Conservation (phyloP, 805 yeast species). For the Maudiozyma barnettii region DNA sequence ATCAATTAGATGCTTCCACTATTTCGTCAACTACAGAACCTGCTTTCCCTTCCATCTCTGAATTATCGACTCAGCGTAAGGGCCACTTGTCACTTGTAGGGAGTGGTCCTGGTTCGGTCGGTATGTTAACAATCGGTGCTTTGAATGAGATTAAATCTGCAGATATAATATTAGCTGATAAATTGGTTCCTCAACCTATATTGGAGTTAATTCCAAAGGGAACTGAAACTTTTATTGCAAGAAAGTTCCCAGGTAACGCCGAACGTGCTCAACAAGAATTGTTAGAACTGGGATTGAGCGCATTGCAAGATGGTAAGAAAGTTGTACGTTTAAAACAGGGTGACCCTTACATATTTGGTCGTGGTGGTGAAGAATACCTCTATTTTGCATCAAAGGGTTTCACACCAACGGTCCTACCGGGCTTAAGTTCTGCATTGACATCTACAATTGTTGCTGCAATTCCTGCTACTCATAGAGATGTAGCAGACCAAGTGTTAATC, state of each 20-base stretch:
- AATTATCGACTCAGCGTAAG: constrained; percentile 3
- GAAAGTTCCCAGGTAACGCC: constrained; percentile 95
- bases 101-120: constrained; percentile 85
- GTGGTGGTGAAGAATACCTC: constrained; percentile 87
- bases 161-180: constrained; percentile 80
- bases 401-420: constrained; percentile 70
- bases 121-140: constrained; percentile 79
- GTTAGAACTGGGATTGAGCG: constrained; percentile 58
- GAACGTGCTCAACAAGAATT: constrained; percentile 86
- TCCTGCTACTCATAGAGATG: constrained; percentile 87
- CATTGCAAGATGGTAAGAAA: constrained; percentile 52
- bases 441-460: constrained; percentile 76
- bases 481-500: constrained; percentile 83
- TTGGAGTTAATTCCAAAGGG: constrained; percentile 68
- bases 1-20: constrained; percentile 18
- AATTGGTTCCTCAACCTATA: constrained; percentile 83
- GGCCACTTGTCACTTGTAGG: constrained; percentile 82
- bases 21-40: not conserved
- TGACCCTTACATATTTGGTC: constrained; percentile 91
- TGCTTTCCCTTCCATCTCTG: not conserved
- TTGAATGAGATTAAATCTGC: constrained; percentile 70
- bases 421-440: constrained; percentile 81
- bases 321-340: constrained; percentile 93
- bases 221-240: constrained; percentile 75
- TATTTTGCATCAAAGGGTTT: constrained; percentile 63